Conservation (phyloP, 495 filamentous ascomycete genomes). For the Bacidia gigantensis region DNA sequence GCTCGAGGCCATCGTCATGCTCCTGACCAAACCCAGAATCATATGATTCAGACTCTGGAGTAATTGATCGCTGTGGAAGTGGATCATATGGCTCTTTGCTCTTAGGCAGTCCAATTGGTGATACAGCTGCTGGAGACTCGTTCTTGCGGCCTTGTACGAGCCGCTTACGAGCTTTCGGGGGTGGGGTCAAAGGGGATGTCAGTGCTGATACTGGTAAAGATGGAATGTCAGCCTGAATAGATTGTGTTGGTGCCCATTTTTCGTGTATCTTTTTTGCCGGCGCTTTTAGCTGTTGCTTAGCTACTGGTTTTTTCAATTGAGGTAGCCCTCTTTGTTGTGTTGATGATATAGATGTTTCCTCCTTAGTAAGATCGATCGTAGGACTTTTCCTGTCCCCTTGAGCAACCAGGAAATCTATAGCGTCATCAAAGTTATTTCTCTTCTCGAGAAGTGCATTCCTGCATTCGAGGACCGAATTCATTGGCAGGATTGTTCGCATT, state of each 20-base stretch:
- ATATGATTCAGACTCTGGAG: conserved; percentile 36
- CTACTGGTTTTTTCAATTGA: conserved; percentile 18
- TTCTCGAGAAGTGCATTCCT: conserved; percentile 37
- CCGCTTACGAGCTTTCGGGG: conserved; percentile 33
- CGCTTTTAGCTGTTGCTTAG: conserved; percentile 48
- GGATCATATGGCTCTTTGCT: conserved; percentile 24
- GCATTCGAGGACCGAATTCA: conserved; percentile 34
- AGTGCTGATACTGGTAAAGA: no score
- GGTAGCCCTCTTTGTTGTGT: neutral
- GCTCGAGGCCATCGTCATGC: conserved; percentile 30
- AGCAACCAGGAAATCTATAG: conserved; percentile 35
- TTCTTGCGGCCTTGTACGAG: conserved; percentile 46
- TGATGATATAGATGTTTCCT: conserved; percentile 26
- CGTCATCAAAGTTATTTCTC: conserved; percentile 45
- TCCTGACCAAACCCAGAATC: conserved; percentile 38
- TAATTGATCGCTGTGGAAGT: conserved; percentile 16
- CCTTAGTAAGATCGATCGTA: conserved; percentile 23
- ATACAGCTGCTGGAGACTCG: conserved; percentile 24
- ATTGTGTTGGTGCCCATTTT: conserved; percentile 41
- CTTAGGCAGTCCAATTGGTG: conserved; percentile 29
- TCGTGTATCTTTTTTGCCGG: conserved; percentile 44
- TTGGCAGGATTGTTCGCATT: conserved; percentile 40
- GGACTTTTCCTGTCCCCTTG: conserved; percentile 14
- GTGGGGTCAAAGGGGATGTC: conserved; percentile 9
- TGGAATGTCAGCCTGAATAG: conserved; percentile 10